Conservation (phyloP, 176 grass and related monocot species). For the Oryza officinalis region DNA sequence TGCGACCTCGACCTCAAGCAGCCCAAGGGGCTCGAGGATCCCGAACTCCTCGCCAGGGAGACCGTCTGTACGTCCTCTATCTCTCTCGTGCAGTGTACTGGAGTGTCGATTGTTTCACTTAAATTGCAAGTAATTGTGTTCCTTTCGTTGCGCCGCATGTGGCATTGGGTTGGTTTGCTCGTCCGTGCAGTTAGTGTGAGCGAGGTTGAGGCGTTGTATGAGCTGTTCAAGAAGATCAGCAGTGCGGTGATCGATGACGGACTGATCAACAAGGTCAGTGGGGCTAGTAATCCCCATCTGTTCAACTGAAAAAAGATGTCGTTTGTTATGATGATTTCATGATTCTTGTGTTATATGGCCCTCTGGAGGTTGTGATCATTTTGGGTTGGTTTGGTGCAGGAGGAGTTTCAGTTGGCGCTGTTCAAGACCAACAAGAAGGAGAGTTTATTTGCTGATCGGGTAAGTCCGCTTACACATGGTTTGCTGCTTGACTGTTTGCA, state of each 20-base stretch:
- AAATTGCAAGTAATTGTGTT: background rate
- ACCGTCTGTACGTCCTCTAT: constrained; percentile 66
- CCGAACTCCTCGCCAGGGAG: constrained; percentile 76
- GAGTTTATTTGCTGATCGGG: constrained; percentile 92
- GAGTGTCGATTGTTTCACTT: background rate
- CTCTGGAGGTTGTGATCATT: background rate
- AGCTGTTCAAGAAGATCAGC: constrained; percentile 98
- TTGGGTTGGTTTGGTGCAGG: constrained; percentile 51
- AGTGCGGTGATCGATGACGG: constrained; percentile 92
- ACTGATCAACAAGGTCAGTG: constrained; percentile 89
- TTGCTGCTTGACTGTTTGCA: too few species aligned
- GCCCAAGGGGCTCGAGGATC: constrained; percentile 72
- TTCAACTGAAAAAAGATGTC: background rate
- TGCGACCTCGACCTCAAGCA: constrained; percentile 72
- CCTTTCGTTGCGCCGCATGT: background rate
- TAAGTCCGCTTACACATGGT: too few species aligned
- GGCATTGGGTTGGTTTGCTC: background rate
- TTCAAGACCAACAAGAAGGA: constrained; percentile 98
- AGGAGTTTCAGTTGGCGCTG: constrained; percentile 92
- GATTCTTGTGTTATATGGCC: background rate
- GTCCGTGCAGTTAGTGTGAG: constrained; percentile 78
- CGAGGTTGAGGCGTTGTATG: constrained; percentile 85
- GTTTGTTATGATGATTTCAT: background rate
- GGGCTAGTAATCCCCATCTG: background rate
- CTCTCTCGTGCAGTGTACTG: background rate